phyloP scores from a whole-genome alignment of 345 rosid genomes.

The Stellera chamaejasme region DNA sequence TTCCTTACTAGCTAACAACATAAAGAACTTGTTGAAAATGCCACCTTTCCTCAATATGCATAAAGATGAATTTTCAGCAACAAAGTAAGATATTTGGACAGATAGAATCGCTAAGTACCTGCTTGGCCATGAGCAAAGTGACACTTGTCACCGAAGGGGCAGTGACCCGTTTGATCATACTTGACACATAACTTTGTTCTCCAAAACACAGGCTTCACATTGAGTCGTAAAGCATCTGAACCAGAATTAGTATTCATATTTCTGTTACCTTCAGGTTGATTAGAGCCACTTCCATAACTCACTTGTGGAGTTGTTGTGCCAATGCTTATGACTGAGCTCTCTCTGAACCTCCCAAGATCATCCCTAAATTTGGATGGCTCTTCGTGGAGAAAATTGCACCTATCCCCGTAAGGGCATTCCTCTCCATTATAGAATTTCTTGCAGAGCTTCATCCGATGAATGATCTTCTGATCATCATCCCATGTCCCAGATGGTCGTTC shows the following conservation, averaged over 20 bases:
- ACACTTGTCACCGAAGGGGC: conserved; percentile 88
- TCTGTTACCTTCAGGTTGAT: conserved; percentile 40
- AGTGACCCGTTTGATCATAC: conserved; percentile 68
- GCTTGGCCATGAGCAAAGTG: conserved; percentile 93
- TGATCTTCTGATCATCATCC: conserved; percentile 92
- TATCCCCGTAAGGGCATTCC: conserved; percentile 92
- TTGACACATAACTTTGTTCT: conserved; percentile 82
- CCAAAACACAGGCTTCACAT: conserved; percentile 67
- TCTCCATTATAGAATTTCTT: conserved; percentile 89
- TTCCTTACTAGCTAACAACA: too few relatives aligned
- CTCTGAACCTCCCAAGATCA: conserved; percentile 58
- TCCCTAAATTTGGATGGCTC: conserved; percentile 75
- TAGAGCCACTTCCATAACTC: conserved; percentile 27
- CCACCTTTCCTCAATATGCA: too few relatives aligned
- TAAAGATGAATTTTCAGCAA: too few relatives aligned
- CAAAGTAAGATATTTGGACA: too few relatives aligned
- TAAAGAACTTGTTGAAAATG: too few relatives aligned
- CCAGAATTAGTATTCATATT: conserved; percentile 20
- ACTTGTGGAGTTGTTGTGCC: conserved; percentile 31
- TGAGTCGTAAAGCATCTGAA: conserved; percentile 13
- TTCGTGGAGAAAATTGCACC: conserved; percentile 93
- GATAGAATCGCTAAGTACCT: conserved; percentile 29
- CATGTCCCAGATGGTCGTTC: conserved; percentile 42
- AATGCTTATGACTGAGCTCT: conserved; percentile 69
- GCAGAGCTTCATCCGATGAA: conserved; percentile 91